Evolutionary conservation across 306 rosid species (phyloP).

Genomic region (Lupinus albus): DNA sequence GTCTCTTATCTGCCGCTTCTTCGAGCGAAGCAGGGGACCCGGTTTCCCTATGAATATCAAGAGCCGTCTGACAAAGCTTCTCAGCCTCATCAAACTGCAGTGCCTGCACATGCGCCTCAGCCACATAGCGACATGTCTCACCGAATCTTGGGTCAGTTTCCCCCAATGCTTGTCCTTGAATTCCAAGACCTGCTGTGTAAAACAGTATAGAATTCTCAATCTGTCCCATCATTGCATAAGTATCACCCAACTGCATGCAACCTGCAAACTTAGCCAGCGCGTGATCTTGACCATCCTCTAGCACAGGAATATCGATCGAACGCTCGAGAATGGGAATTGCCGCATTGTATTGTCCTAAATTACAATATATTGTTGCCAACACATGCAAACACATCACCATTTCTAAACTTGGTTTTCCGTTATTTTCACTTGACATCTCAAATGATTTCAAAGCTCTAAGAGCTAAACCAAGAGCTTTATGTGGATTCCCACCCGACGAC

Average conservation of each 20-base stretch:
- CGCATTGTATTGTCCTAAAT: conserved; percentile 60
- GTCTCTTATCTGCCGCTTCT: conserved; percentile 81
- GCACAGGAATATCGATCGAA: conserved; percentile 71
- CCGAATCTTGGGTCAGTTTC: conserved; percentile 70
- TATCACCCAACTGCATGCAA: conserved; percentile 87
- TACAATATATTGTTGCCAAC: conserved; percentile 76
- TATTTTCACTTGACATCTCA: conserved; percentile 58
- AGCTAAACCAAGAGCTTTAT: conserved; percentile 63
- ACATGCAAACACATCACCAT: conserved; percentile 87
- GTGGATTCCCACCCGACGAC: conserved; percentile 64
- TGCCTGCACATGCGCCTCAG: conserved; percentile 89
- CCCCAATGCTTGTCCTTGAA: conserved; percentile 77
- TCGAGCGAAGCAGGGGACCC: conserved; percentile 64
- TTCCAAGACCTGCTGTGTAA: conserved; percentile 76
- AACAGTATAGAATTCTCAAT: conserved; percentile 75
- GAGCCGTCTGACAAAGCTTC: conserved; percentile 73
- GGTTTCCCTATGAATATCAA: conserved; percentile 66
- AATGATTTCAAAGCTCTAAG: conserved; percentile 67
- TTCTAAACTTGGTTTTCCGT: conserved; percentile 62
- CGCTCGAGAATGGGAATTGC: conserved; percentile 84
- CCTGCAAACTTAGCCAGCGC: conserved; percentile 89
- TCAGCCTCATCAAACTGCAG: conserved; percentile 84
- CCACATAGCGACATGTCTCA: conserved; percentile 79
- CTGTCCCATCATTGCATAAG: conserved; percentile 84
- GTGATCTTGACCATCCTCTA: conserved; percentile 71